phyloP scores from a whole-genome alignment of 1,284 basidiomycete genomes.

The Pterulicium gracile region DNA sequence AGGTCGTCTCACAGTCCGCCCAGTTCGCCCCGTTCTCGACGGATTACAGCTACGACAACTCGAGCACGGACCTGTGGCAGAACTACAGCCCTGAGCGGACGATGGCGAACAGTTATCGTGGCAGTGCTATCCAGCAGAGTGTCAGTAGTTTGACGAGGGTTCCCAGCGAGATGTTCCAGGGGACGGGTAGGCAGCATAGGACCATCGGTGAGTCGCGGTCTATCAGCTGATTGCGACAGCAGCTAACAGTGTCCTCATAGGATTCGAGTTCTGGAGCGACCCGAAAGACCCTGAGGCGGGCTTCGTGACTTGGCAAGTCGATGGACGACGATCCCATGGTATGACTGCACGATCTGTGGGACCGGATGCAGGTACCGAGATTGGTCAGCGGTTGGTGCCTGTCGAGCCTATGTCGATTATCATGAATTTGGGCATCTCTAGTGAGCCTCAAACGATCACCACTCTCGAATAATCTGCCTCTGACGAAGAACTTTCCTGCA shows the following conservation, averaged over 20 bases:
- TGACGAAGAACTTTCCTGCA: constrained; percentile 29
- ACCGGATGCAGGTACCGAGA: constrained; percentile 39
- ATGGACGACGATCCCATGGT: constrained; percentile 39
- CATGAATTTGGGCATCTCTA: constrained; percentile 55
- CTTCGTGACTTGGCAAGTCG: constrained; percentile 56
- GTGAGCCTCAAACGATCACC: constrained; percentile 24
- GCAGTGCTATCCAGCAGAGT: constrained; percentile 25
- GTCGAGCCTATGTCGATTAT: constrained; percentile 68
- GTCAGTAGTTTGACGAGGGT: constrained; percentile 27
- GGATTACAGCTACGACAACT: constrained; percentile 39
- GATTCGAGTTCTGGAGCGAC: constrained; percentile 63
- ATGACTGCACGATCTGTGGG: constrained; percentile 45
- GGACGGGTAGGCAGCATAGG: constrained; percentile 33
- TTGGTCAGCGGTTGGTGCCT: constrained; percentile 57
- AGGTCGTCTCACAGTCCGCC: constrained; percentile 49
- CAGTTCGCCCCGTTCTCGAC: constrained; percentile 58
- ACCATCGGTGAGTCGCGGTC: constrained; percentile 37
- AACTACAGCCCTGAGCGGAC: background rate
- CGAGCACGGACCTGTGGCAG: constrained; percentile 28
- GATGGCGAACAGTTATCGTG: background rate
- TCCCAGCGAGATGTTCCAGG: constrained; percentile 34
- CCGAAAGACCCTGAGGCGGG: constrained; percentile 40
- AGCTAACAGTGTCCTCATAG: constrained; percentile 24
- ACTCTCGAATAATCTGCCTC: background rate
- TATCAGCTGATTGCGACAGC: no score